Evolutionary conservation across 1,284 basidiomycete genomes (phyloP).

Genomic region (Ustilago esculenta): DNA sequence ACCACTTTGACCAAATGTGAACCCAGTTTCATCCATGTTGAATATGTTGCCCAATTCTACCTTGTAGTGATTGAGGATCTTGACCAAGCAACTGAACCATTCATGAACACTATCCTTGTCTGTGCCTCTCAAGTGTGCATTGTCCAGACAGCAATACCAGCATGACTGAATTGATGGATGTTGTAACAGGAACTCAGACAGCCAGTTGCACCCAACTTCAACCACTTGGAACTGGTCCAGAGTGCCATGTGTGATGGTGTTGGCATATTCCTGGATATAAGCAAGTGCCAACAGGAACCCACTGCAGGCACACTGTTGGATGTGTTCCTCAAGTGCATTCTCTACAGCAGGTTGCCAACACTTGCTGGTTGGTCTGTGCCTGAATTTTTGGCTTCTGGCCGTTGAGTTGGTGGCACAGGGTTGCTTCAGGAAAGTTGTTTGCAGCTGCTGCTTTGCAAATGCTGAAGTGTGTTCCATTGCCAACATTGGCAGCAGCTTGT

Average conservation of each 20-base stretch:
- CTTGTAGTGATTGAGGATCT: conserved; percentile 8
- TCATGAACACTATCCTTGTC: neutral
- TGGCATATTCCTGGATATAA: conserved; percentile 4
- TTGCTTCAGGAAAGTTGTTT: conserved; percentile 5
- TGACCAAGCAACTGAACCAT: conserved; percentile 1
- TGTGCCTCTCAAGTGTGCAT: neutral
- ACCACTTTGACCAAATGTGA: neutral
- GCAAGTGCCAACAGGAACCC: conserved; percentile 10
- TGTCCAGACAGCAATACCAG: conserved; percentile 18
- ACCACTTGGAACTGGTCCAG: neutral
- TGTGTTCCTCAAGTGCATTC: conserved; percentile 7
- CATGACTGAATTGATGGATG: conserved; percentile 4
- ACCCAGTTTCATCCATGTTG: conserved; percentile 13
- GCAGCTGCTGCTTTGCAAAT: conserved; percentile 7
- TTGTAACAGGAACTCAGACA: conserved; percentile 12
- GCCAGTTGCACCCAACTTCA: conserved; percentile 1
- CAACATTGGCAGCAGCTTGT: neutral
- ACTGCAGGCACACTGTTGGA: conserved; percentile 12
- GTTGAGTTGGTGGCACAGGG: neutral
- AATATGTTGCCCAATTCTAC: conserved; percentile 4
- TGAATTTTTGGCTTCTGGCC: neutral
- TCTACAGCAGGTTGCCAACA: conserved; percentile 3
- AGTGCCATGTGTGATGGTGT: neutral
- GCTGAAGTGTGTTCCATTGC: neutral
- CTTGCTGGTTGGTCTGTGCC: neutral